Base-by-base conservation (phyloP, 2,329 filamentous ascomycete species). In the Calonectria fujianensis region DNA sequence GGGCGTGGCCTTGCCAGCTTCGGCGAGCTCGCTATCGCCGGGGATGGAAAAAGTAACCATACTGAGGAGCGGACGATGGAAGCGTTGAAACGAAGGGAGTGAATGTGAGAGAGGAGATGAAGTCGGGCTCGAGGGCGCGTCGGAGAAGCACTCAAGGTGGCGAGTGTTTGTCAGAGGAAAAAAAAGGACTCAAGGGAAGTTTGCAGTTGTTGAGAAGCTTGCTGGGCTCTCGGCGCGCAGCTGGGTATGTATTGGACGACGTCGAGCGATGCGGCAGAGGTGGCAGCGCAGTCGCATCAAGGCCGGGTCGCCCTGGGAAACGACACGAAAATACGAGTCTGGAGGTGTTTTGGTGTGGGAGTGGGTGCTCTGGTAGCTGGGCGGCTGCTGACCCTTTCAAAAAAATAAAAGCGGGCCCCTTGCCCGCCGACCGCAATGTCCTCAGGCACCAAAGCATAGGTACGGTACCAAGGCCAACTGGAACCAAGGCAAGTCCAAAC, bases 21-120 rank as follows among this genome's bases (percentile, higher is more conserved):
- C 80, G 32, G 81, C 80, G 79, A 76, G 80, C 73, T 85, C 81
- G 59, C 77, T 81, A 64, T 86, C 85, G 78, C 82, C 83, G 39
- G 85, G 85, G 32, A 86, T 78, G 66, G 85, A 81, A 74, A 86
- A 86, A 31, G 85, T 86, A 39, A 86, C 85, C 85, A 86, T 86
- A 48, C 73, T 76, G 75, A 67, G 50, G 51, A 59, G 51, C 31
- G 24, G 45, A 32, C 11, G 67, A 66, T 63, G 57, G n/a, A 41
- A 57, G 63, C 39, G 54, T 39, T 64, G 48, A 70, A 69, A 64
- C 41, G 69, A 57, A 69, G 27, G 64, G 52, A 52, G 61, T 48
- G 31, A 31, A 68, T 52, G 59, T 69, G 70, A 72, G 72, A 41
- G 74, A 69, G 70, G 69, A 70, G 70, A 70, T 75, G 63, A 70